Evolutionary conservation across 305 asterid species (phyloP).

Genomic region (Coffea humblotiana): DNA sequence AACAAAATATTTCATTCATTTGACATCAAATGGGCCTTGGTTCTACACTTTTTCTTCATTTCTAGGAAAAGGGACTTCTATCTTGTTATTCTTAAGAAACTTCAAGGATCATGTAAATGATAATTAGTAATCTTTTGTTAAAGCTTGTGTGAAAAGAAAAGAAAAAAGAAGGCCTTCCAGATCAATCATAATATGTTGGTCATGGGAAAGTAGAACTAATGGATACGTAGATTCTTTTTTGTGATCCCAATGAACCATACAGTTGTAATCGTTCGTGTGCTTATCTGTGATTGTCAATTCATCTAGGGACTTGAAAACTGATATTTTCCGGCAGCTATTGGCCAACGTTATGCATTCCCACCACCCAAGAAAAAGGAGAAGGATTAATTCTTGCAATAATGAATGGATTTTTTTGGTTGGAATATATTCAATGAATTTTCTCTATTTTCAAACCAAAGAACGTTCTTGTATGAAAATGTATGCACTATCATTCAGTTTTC

Average conservation of each 20-base stretch:
- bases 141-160: not conserved
- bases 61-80: not conserved
- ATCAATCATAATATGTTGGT: not conserved
- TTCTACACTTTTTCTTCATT: not conserved
- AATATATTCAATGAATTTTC: not conserved
- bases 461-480: not conserved
- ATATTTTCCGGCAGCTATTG: conserved; percentile 1
- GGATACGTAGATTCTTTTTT: not conserved
- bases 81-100: not conserved
- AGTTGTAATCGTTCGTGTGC: conserved; percentile 2
- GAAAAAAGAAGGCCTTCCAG: not conserved
- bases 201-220: not conserved
- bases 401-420: too few species aligned
- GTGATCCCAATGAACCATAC: conserved; percentile 16
- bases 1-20: not conserved
- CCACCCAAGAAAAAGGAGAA: not conserved
- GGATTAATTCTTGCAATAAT: not conserved
- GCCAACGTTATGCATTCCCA: not conserved
- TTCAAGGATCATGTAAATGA: not conserved
- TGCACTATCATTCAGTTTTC: not conserved
- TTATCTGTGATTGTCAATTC: not conserved
- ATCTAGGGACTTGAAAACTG: conserved; percentile 13
- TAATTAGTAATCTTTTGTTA: too few species aligned
- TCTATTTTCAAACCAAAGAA: not conserved
- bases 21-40: not conserved